These are phyloP conservation scores for Hypoxylon sp. DNA, from an alignment of 2,329 filamentous ascomycete genomes.

Conservation along the genomic window DNA sequence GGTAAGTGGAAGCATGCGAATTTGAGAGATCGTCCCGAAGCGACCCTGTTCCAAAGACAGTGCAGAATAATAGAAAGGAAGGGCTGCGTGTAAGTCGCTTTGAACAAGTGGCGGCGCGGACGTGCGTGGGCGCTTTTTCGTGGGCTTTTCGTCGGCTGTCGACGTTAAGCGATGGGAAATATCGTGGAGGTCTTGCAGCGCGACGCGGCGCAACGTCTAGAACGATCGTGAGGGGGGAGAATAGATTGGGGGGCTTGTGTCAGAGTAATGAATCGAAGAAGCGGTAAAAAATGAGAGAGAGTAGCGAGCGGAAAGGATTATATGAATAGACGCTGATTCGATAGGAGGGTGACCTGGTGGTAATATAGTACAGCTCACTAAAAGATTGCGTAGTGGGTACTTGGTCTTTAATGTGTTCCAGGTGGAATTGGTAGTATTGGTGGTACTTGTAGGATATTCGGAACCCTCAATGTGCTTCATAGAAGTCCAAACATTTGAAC, in stretches of 20 bases:
- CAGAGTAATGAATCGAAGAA: conserved; percentile 44
- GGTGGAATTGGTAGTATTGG: conserved; percentile 46
- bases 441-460: conserved; percentile 43
- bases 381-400: conserved; percentile 49
- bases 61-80: conserved; percentile 25
- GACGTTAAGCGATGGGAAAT: conserved; percentile 43
- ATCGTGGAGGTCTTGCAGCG: conserved; percentile 40
- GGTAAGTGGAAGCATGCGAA: conserved; percentile 37
- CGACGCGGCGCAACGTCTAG: conserved; percentile 40
- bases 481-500: conserved; percentile 16
- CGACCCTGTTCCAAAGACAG: conserved; percentile 21
- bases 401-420: conserved; percentile 47
- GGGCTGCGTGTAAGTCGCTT: conserved; percentile 35
- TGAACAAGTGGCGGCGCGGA: conserved; percentile 23
- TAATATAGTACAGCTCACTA: conserved; percentile 52
- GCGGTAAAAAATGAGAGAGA: conserved; percentile 38
- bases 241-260: conserved; percentile 43
- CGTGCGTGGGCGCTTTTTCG: conserved; percentile 31
- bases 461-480: conserved; percentile 13
- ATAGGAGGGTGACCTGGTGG: conserved; percentile 44
- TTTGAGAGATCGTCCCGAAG: conserved; percentile 20
- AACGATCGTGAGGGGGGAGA: conserved; percentile 46
- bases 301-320: conserved; percentile 45
- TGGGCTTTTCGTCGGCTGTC: conserved; percentile 36
- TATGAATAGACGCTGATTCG: conserved; percentile 48